Base-by-base conservation (phyloP, 2,329 filamentous ascomycete species). In the Cercospora sojina region DNA sequence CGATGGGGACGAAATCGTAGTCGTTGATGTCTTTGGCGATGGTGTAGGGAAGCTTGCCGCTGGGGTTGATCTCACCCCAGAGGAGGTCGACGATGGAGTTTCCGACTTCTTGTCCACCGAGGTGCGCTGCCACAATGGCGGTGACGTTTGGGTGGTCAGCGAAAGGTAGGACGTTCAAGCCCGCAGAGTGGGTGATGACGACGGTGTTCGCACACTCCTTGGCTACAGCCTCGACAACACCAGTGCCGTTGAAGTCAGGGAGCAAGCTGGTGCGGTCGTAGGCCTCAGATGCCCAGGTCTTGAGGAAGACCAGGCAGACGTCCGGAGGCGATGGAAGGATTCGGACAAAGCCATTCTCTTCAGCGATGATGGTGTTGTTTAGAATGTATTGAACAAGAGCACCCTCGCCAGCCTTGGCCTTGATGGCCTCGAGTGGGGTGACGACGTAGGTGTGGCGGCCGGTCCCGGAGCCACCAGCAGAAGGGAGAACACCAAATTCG, bases 271-370 rank as follows among this genome's bases (percentile, higher is more conserved):
- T 68, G 13, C 83, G 77, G 69, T 84, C 83, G 27, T 69, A 75
- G 55, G 77, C 81, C 72, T 85, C 83, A 3, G 77, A 75, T 0
- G 82, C 82, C 75, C 77, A 83, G 9, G 74, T 85, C 84, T 88
- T 88, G 65, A 88, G 79, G 77, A 88, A 86, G 43, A 88, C 85
- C 18, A 88, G 79, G 75, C 71, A 82, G 9, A 86, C 84, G 13
- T 83, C 79, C 8, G 71, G 70, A 81, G 79, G 20, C 74, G 74
- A 76, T 23, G 81, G 83, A 74, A 83, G 83, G 62, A 82, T 78
- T 32, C 76, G 60, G 23, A 32, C 31, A 20, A 76, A 74, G 23
- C 74, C 71, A 41, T 74, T 71, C 2, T 59, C 64, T 5, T 68
- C 65, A 4, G 74, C 73, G 51, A 77, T 78, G 55, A 73, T 69